Conservation (phyloP, 2,329 filamentous ascomycete genomes). For the Nectriaceae sp. region DNA sequence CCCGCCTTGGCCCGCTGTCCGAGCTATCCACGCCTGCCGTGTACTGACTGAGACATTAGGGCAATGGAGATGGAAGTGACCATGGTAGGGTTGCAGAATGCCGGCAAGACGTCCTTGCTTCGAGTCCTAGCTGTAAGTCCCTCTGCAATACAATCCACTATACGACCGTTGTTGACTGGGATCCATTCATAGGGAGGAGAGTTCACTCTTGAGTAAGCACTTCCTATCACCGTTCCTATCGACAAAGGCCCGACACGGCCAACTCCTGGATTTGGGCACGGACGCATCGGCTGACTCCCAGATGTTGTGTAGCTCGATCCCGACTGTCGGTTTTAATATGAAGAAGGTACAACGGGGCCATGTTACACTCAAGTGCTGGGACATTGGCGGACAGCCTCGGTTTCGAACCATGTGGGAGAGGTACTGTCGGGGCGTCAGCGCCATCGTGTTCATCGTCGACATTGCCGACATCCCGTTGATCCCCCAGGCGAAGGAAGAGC, state of each 20-base stretch:
- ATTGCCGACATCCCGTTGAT: conserved; percentile 83
- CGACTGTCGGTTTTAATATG: conserved; percentile 98
- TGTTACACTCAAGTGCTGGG: conserved; percentile 99
- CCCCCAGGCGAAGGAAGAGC: conserved; percentile 85
- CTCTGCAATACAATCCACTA: not conserved
- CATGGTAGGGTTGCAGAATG: conserved; percentile 97
- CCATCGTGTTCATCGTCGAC: conserved; percentile 98
- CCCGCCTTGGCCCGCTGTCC: conserved; percentile 9
- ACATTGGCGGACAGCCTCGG: conserved; percentile 92
- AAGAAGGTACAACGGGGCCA: conserved; percentile 97
- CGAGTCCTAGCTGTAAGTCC: conserved; percentile 87
- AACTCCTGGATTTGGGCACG: conserved; percentile 5
- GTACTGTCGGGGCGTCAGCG: conserved; percentile 96
- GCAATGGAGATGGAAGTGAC: conserved; percentile 99
- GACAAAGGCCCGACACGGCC: conserved; percentile 1
- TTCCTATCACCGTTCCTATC: conserved; percentile 10
- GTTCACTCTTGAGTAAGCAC: conserved; percentile 93
- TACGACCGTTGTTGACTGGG: conserved; percentile 21
- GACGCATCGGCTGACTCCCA: conserved; percentile 38
- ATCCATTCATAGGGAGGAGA: conserved; percentile 76
- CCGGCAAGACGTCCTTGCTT: conserved; percentile 93
- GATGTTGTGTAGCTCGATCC: conserved; percentile 76
- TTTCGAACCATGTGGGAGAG: conserved; percentile 99
- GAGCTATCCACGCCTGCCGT: conserved; percentile 21
- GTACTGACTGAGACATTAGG: conserved; percentile 53